Evolutionary conservation across 352 stramenopile species (phyloP), one percentile per base, ranked within the genome.

Genomic region (Phytopythium litorale): DNA sequence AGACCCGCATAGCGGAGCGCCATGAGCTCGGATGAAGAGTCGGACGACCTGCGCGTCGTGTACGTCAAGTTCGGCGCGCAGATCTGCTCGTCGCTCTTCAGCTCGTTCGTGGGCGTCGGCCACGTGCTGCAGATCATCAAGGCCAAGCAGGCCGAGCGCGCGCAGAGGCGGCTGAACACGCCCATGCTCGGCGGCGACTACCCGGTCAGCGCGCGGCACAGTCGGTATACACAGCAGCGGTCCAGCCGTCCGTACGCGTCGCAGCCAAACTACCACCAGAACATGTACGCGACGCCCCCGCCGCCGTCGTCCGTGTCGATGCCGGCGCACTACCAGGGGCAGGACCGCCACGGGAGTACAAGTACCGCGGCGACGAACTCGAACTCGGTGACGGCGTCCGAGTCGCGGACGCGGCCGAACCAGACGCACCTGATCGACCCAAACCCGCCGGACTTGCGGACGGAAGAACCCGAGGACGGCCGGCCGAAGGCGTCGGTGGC

Each of bases 41-140:
- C 55, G 55, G 55, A 60, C 28, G 55, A 60, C 55, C 13, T 52
- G 55, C 28, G 15, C 37, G 28, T 60, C 38, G 42, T 88, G 57
- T 81, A 85, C 61, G 75, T 67, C 42, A 90, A 92, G 60, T 68
- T 92, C 48, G 69, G 74, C 25, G 78, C 83, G 58, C 83, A 92
- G 72, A 63, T 89, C 48, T 75, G 79, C 49, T 92, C 83, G 42
- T 83, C 81, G 55, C 72, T 76, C 59, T 76, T 87, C 62, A 89
- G 75, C 62, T 77, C 75, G 45, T 88, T 90, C 66, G 75, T 92
- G 13, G 81, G 79, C 53, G 70, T 75, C 43, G 78, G 82, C 38
- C 83, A 92, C 63, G 40, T 86, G 23, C 63, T 89, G 38, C 79
- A 89, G 58, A 75, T 85, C 56, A 21, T 82, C 62, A 59, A 72